Evolutionary conservation across 148 eudicot genomes (phyloP), one percentile per base, ranked within the genome.

Genomic region (Hydrangea macrophylla): DNA sequence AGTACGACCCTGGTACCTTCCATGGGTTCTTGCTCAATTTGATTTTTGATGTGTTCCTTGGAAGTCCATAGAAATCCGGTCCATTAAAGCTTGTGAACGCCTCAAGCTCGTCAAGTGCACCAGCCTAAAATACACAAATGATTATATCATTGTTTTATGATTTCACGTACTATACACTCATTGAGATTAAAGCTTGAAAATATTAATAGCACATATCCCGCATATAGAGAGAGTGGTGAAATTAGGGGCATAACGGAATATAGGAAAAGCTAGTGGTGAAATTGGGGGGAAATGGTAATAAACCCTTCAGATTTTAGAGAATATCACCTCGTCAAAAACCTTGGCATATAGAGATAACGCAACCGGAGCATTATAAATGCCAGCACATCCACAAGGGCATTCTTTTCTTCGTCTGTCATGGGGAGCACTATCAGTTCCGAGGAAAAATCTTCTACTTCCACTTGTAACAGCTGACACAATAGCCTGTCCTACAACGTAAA

Each of bases 71-170:
- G 67, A 95, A 91, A 75, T 95, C 99, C 17, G 99, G 97, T 60
- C 99, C 99, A 56, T 95, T 91, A 62, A 95, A 95, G 84, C 99
- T 92, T 20, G 92, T 86, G 76, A 92, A 92, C 35, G 93, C 98
- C 75, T 92, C 99, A 59, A 95, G 70, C 83, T 95, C 91, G 85
- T 95, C 96, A 11, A 95, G 82, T 24, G 99, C 97, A 75, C 86
- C 86, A 27, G 89, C 99, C 99, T 94, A 61, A 25, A 18, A n/a
- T 23, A 61, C 7, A 48, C 17, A 27, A 40, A 48, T 48, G 17
- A 48, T 11, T 48, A 48, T 6, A 22, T 48, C 7, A 48, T 15
- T 48, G 18, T 48, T 48, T 20, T 48, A 18, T 11, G 18, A 18
- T 48, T 48, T 48, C 23, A 3, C 22, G 22, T 6, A 48, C 23